Evolutionary conservation across 495 filamentous ascomycete genomes (phyloP).

Genomic region (Cenococcum geophilum): DNA sequence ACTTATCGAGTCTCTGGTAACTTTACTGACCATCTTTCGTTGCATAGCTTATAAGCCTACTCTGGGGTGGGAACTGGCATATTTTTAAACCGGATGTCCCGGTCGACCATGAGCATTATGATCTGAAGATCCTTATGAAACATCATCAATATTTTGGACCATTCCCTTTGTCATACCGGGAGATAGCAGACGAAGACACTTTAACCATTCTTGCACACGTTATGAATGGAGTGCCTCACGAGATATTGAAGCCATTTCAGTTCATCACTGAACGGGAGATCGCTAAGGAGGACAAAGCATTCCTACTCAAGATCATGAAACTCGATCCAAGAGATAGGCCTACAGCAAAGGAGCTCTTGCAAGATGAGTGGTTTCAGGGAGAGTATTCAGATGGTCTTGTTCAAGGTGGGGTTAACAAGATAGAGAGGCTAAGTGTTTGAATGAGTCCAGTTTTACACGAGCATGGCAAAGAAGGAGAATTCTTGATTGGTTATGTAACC

Average conservation of each 20-base stretch:
- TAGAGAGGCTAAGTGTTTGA: too few species aligned
- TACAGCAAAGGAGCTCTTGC: slow-evolving; percentile 30
- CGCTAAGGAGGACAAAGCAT: slow-evolving; percentile 28
- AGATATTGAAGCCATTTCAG: slow-evolving; percentile 27
- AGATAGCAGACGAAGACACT: slow-evolving; percentile 24
- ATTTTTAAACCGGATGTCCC: slow-evolving; percentile 43
- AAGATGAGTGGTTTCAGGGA: slow-evolving; percentile 20
- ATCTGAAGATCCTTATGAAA: slow-evolving; percentile 41
- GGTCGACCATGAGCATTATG: slow-evolving; percentile 39
- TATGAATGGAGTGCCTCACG: slow-evolving; percentile 16
- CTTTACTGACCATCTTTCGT: slow-evolving; percentile 18
- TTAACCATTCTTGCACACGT: slow-evolving; percentile 2
- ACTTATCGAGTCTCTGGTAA: background rate
- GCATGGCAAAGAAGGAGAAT: too few species aligned
- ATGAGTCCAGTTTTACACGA: too few species aligned
- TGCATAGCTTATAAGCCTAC: slow-evolving; percentile 40
- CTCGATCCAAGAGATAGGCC: slow-evolving; percentile 37
- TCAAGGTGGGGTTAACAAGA: too few species aligned
- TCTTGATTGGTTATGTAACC: too few species aligned
- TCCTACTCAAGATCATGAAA: slow-evolving; percentile 37
- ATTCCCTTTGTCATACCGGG: slow-evolving; percentile 39
- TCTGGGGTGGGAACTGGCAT: slow-evolving; percentile 41
- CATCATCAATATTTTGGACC: slow-evolving; percentile 43
- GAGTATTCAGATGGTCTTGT: too few species aligned
- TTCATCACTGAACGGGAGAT: slow-evolving; percentile 19